phyloP scores from a whole-genome alignment of 176 grass and related monocot genomes.

The Hsuehochloa calcarea region DNA sequence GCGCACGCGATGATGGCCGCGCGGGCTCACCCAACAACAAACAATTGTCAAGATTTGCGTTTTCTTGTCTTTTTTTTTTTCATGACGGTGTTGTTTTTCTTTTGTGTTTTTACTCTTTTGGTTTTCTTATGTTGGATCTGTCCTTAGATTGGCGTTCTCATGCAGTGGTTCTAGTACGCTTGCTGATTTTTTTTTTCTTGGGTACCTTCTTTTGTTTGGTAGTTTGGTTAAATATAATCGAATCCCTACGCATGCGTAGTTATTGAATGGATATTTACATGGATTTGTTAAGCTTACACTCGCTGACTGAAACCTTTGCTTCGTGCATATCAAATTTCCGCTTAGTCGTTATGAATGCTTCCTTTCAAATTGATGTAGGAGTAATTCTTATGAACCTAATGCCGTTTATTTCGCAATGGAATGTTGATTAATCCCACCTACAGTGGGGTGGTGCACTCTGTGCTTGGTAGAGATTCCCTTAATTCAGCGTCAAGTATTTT shows the following conservation, averaged over 20 bases:
- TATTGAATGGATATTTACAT: not conserved
- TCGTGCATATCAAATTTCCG: not conserved
- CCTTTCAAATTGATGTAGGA: not conserved
- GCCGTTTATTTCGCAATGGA: not conserved
- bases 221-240: not conserved
- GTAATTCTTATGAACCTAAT: not conserved
- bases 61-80: not conserved
- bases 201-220: no score
- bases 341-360: no score
- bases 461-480: not conserved
- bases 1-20: constrained; percentile 47
- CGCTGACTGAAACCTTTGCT: no score
- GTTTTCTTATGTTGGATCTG: not conserved
- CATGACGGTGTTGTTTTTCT: not conserved
- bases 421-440: not conserved
- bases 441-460: not conserved
- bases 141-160: not conserved
- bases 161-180: not conserved
- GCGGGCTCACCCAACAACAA: constrained; percentile 33
- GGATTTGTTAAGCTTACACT: not conserved
- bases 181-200: no score
- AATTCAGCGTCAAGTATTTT: not conserved
- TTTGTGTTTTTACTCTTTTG: not conserved
- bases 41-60: not conserved
- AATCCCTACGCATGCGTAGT: not conserved